Evolutionary conservation across 1,284 basidiomycete species (phyloP), one percentile per base, ranked within the genome.

Genomic region (Naganishia sp.): DNA sequence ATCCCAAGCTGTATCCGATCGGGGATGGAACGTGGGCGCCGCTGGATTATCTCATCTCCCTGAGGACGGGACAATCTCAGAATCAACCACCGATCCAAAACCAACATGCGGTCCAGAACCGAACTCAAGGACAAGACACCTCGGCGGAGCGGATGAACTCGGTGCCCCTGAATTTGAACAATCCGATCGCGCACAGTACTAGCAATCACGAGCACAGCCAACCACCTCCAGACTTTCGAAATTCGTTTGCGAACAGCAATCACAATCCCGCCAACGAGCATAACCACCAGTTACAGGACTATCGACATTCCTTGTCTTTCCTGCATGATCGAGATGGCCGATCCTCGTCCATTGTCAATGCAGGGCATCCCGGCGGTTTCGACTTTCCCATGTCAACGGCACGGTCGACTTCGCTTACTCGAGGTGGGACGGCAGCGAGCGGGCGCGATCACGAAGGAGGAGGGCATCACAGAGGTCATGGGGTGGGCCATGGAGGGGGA

Each of bases 21-120:
- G 53, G 53, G 18, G 53, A 55, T 55, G 53, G 53, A 10, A 55
- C 53, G 6, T 55, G 53, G 53, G 53, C 53, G 53, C 53, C 53
- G 5, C 11, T 55, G 9, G 53, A 55, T 15, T 55, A 55, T 55
- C 13, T 55, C 31, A 18, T 55, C 42, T 36, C 53, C 53, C 33
- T 55, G n/a, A 18, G 33, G 53, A 21, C 53, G 18, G 53, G 36
- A 6, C 25, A 18, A 33, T 23, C 13, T 5, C 31, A 55, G 16
- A 13, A 15, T 21, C 53, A 55, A 42, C 3, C 13, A 10, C 11
- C 53, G 18, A 55, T 21, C 23, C 23, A 28, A 13, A 21, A 13
- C 23, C 50, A 52, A 33, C 15, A 18, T 16, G 28, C 28, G 10
- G 16, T 31, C 2, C 50, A 13, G 25, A 31, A 25, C 18, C 50